Evolutionary conservation across 129 eudicot species (phyloP).

Genomic region (Deinandra increscens): DNA sequence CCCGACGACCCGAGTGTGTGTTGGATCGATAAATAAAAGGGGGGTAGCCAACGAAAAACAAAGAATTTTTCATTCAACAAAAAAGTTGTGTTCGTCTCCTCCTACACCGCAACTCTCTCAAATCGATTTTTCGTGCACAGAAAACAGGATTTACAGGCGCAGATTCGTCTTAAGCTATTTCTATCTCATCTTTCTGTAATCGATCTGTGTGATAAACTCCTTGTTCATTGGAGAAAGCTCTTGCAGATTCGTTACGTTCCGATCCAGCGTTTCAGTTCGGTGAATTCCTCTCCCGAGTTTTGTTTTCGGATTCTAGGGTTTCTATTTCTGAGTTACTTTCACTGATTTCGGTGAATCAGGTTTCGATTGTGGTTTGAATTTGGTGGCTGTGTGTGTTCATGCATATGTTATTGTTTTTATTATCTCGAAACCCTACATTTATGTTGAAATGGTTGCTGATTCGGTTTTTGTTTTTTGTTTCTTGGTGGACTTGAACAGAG

Average conservation of each 20-base stretch:
- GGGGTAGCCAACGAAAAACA: slow-evolving; percentile 15
- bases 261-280: slow-evolving; percentile 34
- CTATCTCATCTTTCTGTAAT: not conserved
- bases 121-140: slow-evolving; percentile 22
- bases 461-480: slow-evolving; percentile 14
- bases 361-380: slow-evolving; percentile 11
- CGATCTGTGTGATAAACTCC: slow-evolving; percentile 27
- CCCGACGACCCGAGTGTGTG: slow-evolving; percentile 8
- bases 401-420: not conserved
- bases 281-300: slow-evolving; percentile 22
- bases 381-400: slow-evolving; percentile 21
- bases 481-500: slow-evolving; percentile 13
- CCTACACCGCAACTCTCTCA: slow-evolving; percentile 49
- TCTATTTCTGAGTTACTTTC: slow-evolving; percentile 16
- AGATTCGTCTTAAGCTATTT: slow-evolving; percentile 22
- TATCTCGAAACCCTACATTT: slow-evolving; percentile 35
- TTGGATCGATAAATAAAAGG: slow-evolving; percentile 29
- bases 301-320: slow-evolving; percentile 33
- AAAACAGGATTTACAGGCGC: slow-evolving; percentile 14
- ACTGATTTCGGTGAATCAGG: slow-evolving; percentile 27
- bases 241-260: slow-evolving; percentile 32
- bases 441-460: slow-evolving; percentile 22
- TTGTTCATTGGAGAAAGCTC: slow-evolving; percentile 8
- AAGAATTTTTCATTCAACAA: slow-evolving; percentile 18
- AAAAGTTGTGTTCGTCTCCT: slow-evolving; percentile 39